Base-by-base conservation (phyloP, 2,329 filamentous ascomycete species). In the Neofusicoccum parvum region DNA sequence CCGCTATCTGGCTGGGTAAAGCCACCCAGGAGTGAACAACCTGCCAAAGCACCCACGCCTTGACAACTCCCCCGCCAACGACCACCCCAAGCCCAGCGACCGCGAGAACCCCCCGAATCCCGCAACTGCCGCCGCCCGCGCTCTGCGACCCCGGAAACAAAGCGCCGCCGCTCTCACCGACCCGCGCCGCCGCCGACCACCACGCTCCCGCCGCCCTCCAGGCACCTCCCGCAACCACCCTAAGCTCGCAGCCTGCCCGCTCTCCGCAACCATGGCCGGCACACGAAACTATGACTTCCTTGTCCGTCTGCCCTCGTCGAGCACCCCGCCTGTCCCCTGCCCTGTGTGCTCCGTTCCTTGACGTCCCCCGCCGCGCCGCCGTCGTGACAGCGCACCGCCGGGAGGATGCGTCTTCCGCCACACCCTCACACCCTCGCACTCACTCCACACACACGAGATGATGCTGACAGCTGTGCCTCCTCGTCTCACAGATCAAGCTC, bases 211-310 rank as follows among this genome's bases (percentile, higher is more conserved):
- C 69, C 67, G 64, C 66, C 66, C 68, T 54, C 65, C 48, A 59
- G 54, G 62, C 62, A 53, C 37, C 64, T 60, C 49, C 62, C 46
- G 67, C 56, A 37, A 20, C 43, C 27, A 37, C 43, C 67, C 27
- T 48, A 62, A 48, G 68, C 58, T 54, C 62, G 41, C 48, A 17
- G 39, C 50, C 20, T 50, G 37, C 59, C n/a, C 46, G 41, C 67
- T 64, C 64, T 48, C 43, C 53, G 45, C 66, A 60, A 78, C 69
- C 70, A 99, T 99, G 95, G 94, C 95, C 75, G 92, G 92, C 80
- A 96, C 94, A 85, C 89, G 95, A 81, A 99, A 99, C 85, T 99
- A 99, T 83, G 95, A 99, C 81, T 98, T 98, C 81, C 86, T 99
- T 82, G 94, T 98, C 89, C 77, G 89, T 81, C 68, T 56, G 51